phyloP scores from a whole-genome alignment of 75 land plant species.

The Larix kaempferi region DNA sequence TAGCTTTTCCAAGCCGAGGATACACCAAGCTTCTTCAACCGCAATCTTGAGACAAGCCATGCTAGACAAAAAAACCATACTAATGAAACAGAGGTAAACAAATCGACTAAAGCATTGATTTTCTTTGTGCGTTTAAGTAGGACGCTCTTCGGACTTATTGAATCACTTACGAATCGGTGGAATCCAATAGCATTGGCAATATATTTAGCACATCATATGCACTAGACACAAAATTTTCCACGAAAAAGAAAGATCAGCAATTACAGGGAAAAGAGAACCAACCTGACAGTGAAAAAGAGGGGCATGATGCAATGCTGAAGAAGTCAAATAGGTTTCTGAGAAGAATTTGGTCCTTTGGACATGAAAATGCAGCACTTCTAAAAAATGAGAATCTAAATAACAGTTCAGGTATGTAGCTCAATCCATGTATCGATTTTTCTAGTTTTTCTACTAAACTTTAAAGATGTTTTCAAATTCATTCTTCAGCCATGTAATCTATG shows the following conservation, averaged over 20 bases:
- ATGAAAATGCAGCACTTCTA: not conserved
- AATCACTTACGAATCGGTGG: too few relatives aligned
- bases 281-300: not conserved
- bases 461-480: not conserved
- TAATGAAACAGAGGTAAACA: too few relatives aligned
- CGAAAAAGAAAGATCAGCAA: not conserved
- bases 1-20: too few relatives aligned
- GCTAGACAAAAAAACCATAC: too few relatives aligned
- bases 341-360: constrained; percentile 4
- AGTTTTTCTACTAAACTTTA: not conserved
- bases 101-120: too few relatives aligned
- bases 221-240: not conserved
- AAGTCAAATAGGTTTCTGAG: not conserved
- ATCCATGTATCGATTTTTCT: not conserved
- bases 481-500: not conserved
- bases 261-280: constrained; percentile 3
- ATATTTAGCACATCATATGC: not conserved
- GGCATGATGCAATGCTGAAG: not conserved
- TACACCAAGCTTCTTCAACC: too few relatives aligned
- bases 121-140: too few relatives aligned
- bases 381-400: not conserved
- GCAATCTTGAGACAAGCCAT: too few relatives aligned
- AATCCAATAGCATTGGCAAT: not conserved
- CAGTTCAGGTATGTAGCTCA: not conserved
- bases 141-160: too few relatives aligned